phyloP scores from a whole-genome alignment of 331 rosid genomes.

The Phaseolus coccineus region DNA sequence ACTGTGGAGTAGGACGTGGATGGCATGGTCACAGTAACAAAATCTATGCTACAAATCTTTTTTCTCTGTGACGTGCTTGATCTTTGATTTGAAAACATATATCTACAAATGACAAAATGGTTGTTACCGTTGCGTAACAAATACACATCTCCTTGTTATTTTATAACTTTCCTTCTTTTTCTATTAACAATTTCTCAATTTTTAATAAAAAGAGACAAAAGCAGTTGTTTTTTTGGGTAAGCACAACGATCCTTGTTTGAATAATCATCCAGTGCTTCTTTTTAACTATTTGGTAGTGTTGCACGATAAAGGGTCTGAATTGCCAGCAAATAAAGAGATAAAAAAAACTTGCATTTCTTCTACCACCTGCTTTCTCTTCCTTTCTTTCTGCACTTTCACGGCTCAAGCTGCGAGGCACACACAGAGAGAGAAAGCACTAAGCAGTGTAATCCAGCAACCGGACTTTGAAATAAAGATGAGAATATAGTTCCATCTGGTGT shows the following conservation, averaged over 20 bases:
- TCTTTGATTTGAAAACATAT: no score
- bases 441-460: conserved; percentile 47
- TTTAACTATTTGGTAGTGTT: conserved; percentile 46
- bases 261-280: conserved; percentile 24
- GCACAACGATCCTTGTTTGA: conserved; percentile 14
- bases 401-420: conserved; percentile 66
- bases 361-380: conserved; percentile 41
- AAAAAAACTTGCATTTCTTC: conserved; percentile 44
- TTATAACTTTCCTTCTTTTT: no score
- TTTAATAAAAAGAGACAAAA: not conserved
- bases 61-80: no score
- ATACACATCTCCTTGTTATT: not conserved
- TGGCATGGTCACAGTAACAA: not conserved
- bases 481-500: conserved; percentile 14
- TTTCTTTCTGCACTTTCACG: conserved; percentile 51
- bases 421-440: conserved; percentile 32
- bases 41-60: not conserved
- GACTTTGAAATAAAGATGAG: conserved; percentile 45
- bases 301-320: conserved; percentile 69
- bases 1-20: no score
- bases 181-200: no score
- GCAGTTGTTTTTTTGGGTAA: conserved; percentile 19
- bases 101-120: not conserved
- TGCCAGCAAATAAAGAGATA: conserved; percentile 53
- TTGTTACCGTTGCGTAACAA: not conserved